phyloP scores from a whole-genome alignment of 192 early-diverging fungal genomes.

The Coemansia sp. region DNA sequence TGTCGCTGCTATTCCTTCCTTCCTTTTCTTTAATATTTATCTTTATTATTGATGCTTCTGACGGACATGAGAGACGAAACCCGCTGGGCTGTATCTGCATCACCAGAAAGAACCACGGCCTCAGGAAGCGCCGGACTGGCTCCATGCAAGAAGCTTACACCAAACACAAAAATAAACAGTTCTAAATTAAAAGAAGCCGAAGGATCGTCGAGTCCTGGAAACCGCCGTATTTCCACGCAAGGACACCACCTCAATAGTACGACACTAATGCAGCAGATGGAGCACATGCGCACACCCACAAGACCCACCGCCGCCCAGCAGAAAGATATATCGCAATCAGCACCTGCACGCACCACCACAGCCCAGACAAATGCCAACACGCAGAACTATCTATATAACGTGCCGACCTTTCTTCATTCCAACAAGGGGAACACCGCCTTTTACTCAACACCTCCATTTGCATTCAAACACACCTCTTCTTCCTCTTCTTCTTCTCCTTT shows the following conservation, averaged over 20 bases:
- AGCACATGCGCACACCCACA: constrained; percentile 17
- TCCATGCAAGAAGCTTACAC: background rate
- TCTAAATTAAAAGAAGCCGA: background rate
- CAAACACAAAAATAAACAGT: background rate
- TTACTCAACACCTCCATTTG: background rate
- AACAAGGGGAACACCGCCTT: too few species aligned
- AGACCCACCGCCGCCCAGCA: background rate
- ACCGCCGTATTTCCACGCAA: too few species aligned
- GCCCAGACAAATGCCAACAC: background rate
- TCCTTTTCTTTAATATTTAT: background rate
- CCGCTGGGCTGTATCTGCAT: background rate
- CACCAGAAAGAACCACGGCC: background rate
- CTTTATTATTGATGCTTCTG: background rate
- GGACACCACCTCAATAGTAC: background rate
- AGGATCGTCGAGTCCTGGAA: background rate
- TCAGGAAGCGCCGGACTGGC: background rate
- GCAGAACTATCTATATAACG: too few species aligned
- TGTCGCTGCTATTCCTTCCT: background rate
- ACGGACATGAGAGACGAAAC: too few species aligned
- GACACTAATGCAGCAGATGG: too few species aligned
- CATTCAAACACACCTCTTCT: background rate
- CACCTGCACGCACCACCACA: background rate
- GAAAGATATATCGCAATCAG: background rate
- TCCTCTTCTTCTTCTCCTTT: background rate
- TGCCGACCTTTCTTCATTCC: too few species aligned